Conservation (phyloP, 176 grass and related monocot species). For the Sorghum bicolor region DNA sequence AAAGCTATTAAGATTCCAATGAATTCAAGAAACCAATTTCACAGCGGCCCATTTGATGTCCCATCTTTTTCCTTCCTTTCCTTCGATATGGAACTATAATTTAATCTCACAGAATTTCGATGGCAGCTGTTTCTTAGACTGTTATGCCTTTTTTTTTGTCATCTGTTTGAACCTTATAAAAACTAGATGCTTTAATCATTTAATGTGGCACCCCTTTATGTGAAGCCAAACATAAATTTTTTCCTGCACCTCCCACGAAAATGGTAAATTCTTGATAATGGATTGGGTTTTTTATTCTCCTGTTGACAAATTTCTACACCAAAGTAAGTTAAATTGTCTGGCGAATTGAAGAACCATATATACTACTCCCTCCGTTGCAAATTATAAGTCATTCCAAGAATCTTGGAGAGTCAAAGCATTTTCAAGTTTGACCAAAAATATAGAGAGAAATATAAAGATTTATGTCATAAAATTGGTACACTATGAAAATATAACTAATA, state of each 20-base stretch:
- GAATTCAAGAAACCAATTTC: not conserved
- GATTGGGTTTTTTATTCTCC: not conserved
- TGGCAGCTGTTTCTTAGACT: not conserved
- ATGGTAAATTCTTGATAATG: not conserved
- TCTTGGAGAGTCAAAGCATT: no score
- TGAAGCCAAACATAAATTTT: not conserved
- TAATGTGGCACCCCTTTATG: not conserved
- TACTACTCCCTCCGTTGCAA: no score
- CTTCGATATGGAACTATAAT: not conserved
- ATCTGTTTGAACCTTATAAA: not conserved
- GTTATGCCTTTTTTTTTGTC: not conserved
- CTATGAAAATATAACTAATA: no score
- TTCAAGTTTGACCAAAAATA: no score
- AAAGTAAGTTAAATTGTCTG: not conserved
- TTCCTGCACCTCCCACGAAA: not conserved
- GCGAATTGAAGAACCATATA: not conserved
- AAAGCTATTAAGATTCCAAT: not conserved
- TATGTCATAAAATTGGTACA: no score
- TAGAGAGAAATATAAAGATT: no score
- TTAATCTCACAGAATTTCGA: not conserved
- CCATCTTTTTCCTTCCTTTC: not conserved
- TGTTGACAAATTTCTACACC: not conserved
- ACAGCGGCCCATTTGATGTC: not conserved
- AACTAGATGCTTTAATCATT: not conserved
- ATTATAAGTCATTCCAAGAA: no score